Evolutionary conservation across 2,329 filamentous ascomycete genomes (phyloP).

Genomic region (Fusarium sp.): DNA sequence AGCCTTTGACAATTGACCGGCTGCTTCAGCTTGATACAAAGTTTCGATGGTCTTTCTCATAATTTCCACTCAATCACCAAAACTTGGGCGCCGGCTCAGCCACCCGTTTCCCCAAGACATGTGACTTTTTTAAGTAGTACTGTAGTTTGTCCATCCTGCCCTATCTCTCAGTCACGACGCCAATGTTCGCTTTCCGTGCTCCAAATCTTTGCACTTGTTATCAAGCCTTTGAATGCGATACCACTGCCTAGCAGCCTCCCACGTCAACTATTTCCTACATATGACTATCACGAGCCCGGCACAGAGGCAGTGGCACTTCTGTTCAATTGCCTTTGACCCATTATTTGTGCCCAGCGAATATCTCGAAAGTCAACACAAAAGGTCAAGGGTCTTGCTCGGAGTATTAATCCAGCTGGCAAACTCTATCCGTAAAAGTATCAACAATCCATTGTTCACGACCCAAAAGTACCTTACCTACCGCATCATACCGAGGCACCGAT

Average conservation of each 20-base stretch:
- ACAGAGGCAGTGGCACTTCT: slow-evolving; percentile 18
- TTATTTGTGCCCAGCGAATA: not conserved
- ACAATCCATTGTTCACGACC: not conserved
- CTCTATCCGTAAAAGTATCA: not conserved
- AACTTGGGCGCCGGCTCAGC: slow-evolving; percentile 33
- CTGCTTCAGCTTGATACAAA: slow-evolving; percentile 31
- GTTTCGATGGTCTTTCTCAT: slow-evolving; percentile 26
- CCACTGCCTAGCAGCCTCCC: slow-evolving; percentile 24
- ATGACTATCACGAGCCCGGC: slow-evolving; percentile 12
- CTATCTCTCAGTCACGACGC: not conserved
- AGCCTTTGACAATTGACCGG: slow-evolving; percentile 14
- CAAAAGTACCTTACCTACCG: not conserved
- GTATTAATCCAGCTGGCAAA: not conserved
- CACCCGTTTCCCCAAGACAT: slow-evolving; percentile 31
- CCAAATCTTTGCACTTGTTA: slow-evolving; percentile 7
- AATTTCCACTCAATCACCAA: slow-evolving; percentile 25
- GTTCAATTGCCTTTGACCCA: slow-evolving; percentile 6
- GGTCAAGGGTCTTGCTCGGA: slow-evolving; percentile 15
- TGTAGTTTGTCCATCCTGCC: not conserved
- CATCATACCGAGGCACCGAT: slow-evolving; percentile 2
- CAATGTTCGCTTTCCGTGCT: slow-evolving; percentile 23
- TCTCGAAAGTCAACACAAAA: not conserved
- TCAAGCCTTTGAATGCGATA: slow-evolving; percentile 16
- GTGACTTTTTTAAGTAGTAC: slow-evolving; percentile 15
- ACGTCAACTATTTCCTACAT: slow-evolving; percentile 24